These are phyloP conservation scores for Myxozyma neotropica DNA, from an alignment of 805 yeast species.

Conservation along the genomic window DNA sequence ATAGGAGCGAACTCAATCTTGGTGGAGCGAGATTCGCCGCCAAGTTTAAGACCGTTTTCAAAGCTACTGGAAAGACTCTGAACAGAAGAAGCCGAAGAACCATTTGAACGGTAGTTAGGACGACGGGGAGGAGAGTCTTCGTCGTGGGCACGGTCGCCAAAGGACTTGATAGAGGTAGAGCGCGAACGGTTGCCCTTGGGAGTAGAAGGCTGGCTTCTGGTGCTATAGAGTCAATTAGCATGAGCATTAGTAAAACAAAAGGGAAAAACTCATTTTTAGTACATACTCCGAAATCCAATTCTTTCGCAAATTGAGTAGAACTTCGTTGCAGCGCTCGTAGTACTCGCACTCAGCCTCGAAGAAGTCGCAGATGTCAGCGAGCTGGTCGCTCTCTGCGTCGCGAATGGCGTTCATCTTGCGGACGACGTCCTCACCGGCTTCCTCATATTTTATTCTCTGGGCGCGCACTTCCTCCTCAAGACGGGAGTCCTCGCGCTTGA, in stretches of 20 bases:
- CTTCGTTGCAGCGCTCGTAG: constrained; percentile 30
- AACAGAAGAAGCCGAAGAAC: constrained; percentile 19
- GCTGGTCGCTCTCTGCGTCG: constrained; percentile 33
- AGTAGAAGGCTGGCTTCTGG: constrained; percentile 14
- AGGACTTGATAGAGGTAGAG: constrained; percentile 20
- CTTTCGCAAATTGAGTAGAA: constrained; percentile 21
- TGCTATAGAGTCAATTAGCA: not conserved
- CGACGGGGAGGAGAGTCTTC: constrained; percentile 29
- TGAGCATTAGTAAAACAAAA: not conserved
- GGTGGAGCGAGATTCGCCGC: constrained; percentile 10
- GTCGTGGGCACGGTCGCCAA: constrained; percentile 16
- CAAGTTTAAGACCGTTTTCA: constrained; percentile 10
- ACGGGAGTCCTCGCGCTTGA: constrained; percentile 36
- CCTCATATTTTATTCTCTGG: constrained; percentile 36
- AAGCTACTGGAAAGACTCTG: constrained; percentile 13
- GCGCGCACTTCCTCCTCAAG: constrained; percentile 38
- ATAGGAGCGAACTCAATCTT: constrained; percentile 10
- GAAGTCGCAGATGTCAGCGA: constrained; percentile 30
- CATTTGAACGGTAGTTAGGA: constrained; percentile 13
- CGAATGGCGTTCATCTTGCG: constrained; percentile 35
- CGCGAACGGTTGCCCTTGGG: constrained; percentile 28
- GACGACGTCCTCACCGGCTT: constrained; percentile 36
- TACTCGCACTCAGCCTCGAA: constrained; percentile 35
- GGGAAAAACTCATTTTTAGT: too few relatives aligned
- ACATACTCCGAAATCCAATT: constrained; percentile 30